Conservation (phyloP, 1,139 yeast species). For the Kurtzmaniella quercitrusa region DNA sequence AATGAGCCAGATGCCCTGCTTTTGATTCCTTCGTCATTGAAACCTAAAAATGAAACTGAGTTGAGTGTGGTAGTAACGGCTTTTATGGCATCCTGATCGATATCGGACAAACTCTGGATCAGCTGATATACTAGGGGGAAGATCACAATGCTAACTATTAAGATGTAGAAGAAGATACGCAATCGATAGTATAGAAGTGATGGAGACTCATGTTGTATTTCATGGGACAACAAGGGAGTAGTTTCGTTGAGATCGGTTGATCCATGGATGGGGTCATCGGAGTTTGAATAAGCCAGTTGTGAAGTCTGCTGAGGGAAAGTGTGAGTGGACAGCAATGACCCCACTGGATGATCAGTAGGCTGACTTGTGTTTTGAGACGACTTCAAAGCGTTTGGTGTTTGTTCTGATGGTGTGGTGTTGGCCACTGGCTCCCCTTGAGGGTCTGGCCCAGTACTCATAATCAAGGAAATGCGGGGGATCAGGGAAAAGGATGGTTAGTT, state of each 20-base stretch:
- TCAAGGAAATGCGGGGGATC: too few relatives aligned
- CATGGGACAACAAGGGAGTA: neutral
- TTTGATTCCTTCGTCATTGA: constrained; percentile 22
- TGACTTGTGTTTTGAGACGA: too few relatives aligned
- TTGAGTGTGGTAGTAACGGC: constrained; percentile 2
- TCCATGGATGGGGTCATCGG: neutral
- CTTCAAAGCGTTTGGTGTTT: too few relatives aligned
- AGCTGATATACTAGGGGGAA: neutral
- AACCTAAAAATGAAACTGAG: constrained; percentile 14
- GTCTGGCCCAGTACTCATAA: too few relatives aligned
- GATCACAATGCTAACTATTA: neutral
- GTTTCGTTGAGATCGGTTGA: neutral
- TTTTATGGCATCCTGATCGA: constrained; percentile 2
- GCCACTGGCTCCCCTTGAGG: too few relatives aligned
- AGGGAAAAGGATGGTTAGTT: too few relatives aligned
- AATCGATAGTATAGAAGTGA: constrained; percentile 5
- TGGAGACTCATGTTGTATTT: constrained; percentile 2
- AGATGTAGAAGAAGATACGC: neutral
- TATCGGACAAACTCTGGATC: neutral
- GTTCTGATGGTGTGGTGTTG: too few relatives aligned
- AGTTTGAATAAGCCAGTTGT: neutral
- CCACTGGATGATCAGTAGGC: too few relatives aligned
- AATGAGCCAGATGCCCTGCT: constrained; percentile 22
- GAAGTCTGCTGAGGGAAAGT: too few relatives aligned
- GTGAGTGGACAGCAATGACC: too few relatives aligned